Base-by-base conservation (phyloP, 1,284 basidiomycete species). In the Fistulinella staudtii region DNA sequence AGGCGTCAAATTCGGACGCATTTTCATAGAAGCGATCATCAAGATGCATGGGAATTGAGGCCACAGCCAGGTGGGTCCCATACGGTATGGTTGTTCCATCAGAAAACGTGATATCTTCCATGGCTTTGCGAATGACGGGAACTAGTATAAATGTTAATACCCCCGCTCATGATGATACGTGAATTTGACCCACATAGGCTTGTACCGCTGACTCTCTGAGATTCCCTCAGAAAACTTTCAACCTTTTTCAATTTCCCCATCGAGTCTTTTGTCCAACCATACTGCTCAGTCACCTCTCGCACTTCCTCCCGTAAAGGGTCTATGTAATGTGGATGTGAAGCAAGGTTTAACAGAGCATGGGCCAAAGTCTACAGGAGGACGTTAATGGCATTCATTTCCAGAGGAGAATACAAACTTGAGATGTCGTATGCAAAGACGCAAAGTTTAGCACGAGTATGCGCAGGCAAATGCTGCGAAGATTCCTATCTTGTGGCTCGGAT, bases 381-480 rank as follows among this genome's bases (percentile, higher is more conserved):
- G 25, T 53, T 17, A 45, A 36, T 20, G 25, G 13, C 5, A 14
- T 14, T 36, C 21, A 10, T n/a, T 18, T 27, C 33, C 3, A 25
- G 46, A 29, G 15, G 18, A 41, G 1, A 10, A 23, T 5, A 52
- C 65, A 30, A n/a, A 71, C 73, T 51, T 60, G 62, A 31, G 73
- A 59, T 5, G 68, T 61, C 4, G 64, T 72, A 39, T 73, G 71
- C 40, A 73, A 55, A 3, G 70, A 63, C 9, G 68, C 68, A 47
- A 76, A 70, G 54, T 75, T 75, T 22, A 75, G 51, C 23, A 68
- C 53, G 20, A 77, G 60, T 43, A 76, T 63, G 25, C 72, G 64
- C 37, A 68, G 57, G 42, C 54, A 68, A 39, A 64, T 59, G 39
- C 57, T 62, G 20, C 49, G 61, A 37, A 63, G 54, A 36, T 56